phyloP scores from a whole-genome alignment of 2,329 filamentous ascomycete species.

The Raffaelea deltoideospora region DNA sequence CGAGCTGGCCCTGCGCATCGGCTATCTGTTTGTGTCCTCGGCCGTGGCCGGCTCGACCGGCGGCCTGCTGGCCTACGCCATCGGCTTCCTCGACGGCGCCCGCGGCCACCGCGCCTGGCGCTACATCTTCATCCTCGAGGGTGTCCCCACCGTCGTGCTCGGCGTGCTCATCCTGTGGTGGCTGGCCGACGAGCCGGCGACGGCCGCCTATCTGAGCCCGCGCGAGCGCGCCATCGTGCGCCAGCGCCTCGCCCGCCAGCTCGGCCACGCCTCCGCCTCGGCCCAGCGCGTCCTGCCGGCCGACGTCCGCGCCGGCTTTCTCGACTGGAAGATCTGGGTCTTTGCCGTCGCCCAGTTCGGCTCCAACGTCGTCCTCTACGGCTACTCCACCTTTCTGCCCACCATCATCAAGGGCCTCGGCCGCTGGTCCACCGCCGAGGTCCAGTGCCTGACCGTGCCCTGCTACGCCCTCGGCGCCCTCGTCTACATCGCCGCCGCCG shows the following conservation, averaged over 20 bases:
- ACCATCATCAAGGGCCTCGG: slow-evolving; percentile 63
- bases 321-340: slow-evolving; percentile 62
- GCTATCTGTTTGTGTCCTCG: slow-evolving; percentile 56
- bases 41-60: slow-evolving; percentile 59
- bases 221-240: slow-evolving; percentile 41
- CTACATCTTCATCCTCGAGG: slow-evolving; percentile 44
- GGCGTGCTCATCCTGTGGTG: slow-evolving; percentile 40
- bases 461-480: slow-evolving; percentile 61
- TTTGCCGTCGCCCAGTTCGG: slow-evolving; percentile 60
- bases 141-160: slow-evolving; percentile 31
- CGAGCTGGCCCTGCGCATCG: slow-evolving; percentile 57
- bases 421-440: slow-evolving; percentile 43
- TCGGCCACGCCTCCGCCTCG: slow-evolving; percentile 35
- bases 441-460: slow-evolving; percentile 65
- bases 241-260: slow-evolving; percentile 20
- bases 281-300: slow-evolving; percentile 32
- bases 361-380: slow-evolving; percentile 60
- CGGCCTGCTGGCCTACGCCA: slow-evolving; percentile 58
- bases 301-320: slow-evolving; percentile 52
- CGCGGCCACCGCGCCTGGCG: slow-evolving; percentile 50
- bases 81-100: slow-evolving; percentile 57
- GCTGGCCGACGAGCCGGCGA: slow-evolving; percentile 44
- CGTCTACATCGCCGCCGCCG: slow-evolving; percentile 50
- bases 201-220: slow-evolving; percentile 42
- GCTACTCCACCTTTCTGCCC: slow-evolving; percentile 61